Evolutionary conservation across 768 basidiomycete species (phyloP), one percentile per base, ranked within the genome.

Genomic region (Suillus brevipes): DNA sequence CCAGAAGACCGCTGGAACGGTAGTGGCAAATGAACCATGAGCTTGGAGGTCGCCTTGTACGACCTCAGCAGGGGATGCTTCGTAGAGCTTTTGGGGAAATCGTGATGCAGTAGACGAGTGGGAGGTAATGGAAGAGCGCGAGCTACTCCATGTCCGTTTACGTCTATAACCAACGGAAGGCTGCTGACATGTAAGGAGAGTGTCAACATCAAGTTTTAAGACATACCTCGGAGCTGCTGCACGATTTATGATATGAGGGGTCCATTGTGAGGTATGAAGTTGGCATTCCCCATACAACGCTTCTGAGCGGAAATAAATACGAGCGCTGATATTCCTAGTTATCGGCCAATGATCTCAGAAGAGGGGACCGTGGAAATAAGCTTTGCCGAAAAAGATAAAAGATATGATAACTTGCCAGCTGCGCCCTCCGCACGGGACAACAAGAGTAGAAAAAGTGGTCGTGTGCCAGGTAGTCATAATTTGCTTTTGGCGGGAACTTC

Each of bases 11-110:
- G 79, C 79, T n/a, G 78, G 71, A 20, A 67, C 61, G 0, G 80
- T 82, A 0, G 80, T 78, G 1, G 79, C 75, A 60, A 83, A 83
- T 12, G 82, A 78, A 40, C 80, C 81, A 47, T 72, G 70, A 38
- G 73, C 76, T 38, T 73, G 71, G 9, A 74, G 59, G 34, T 62
- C 53, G 13, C 75, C 76, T 40, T 72, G 60, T n/a, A 60, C 64
- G 67, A 66, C 72, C 34, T 70, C 68, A 28, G 75, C 69, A 28
- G 60, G 65, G 64, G 69, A 71, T 52, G 37, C 60, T 58, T 66
- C 76, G 52, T 43, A 67, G 57, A 20, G 69, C 49, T 73, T 72
- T 71, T 43, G 66, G 13, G 61, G 63, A 52, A 69, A 73, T 66
- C 66, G 74, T 63, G 62, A 74, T 47, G 61, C 50, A 5, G 73